Evolutionary conservation across 768 basidiomycete species (phyloP).

Genomic region (Suillus subluteus): DNA sequence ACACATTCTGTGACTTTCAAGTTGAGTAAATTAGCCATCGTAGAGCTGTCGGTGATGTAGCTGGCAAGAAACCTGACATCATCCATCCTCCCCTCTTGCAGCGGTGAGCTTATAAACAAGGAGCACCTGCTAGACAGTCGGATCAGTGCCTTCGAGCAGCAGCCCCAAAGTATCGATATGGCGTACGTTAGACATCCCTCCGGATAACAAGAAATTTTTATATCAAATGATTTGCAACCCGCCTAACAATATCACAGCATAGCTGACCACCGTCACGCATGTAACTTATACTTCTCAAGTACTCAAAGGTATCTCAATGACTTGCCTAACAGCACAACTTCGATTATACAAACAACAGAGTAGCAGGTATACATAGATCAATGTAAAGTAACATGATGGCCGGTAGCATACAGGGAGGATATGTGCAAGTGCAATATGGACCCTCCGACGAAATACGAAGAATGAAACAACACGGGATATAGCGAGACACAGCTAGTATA

Average conservation of each 20-base stretch:
- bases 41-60: not conserved
- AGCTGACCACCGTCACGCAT: not conserved
- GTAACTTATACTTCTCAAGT: not conserved
- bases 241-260: not conserved
- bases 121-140: not conserved
- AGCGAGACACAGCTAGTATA: slow-evolving; percentile 20
- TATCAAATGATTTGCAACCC: not conserved
- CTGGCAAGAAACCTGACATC: not conserved
- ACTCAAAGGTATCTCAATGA: not conserved
- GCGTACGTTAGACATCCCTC: too few relatives aligned
- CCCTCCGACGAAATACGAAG: slow-evolving; percentile 15
- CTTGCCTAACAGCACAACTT: slow-evolving; percentile 4
- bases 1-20: not conserved
- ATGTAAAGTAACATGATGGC: slow-evolving; percentile 26
- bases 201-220: not conserved
- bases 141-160: not conserved
- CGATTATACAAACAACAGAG: slow-evolving; percentile 20
- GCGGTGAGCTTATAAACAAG: not conserved
- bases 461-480: slow-evolving; percentile 22
- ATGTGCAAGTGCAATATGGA: slow-evolving; percentile 3
- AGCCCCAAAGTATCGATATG: not conserved
- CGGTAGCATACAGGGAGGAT: slow-evolving; percentile 25
- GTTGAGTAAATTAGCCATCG: not conserved
- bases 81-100: not conserved
- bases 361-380: slow-evolving; percentile 29